A percentile compares a stretch with the other conserved stretches of the same genome.
These are phyloP conservation scores for Pisolithus marmoratus DNA, from an alignment of 768 basidiomycete species.

Conservation along the genomic window DNA sequence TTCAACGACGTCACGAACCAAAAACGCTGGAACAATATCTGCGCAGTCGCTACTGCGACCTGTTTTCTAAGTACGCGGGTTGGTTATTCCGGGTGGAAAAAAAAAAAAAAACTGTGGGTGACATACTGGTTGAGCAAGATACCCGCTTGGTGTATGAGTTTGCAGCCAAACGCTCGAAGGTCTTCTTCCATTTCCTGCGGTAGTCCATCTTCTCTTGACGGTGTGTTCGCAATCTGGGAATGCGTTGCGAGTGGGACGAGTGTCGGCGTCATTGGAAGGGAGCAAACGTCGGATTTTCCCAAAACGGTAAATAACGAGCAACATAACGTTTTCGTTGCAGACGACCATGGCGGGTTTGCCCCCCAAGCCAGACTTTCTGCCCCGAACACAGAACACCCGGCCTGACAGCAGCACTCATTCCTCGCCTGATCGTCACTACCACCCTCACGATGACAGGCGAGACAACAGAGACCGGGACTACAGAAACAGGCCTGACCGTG, in stretches of 20 bases:
- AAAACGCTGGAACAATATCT: conserved; percentile 94
- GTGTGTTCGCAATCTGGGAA: conserved; percentile 70
- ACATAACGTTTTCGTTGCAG: background rate
- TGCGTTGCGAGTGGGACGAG: conserved; percentile 82
- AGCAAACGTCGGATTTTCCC: background rate
- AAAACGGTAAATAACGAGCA: conserved; percentile 2
- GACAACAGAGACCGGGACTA: conserved; percentile 1
- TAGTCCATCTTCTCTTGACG: conserved; percentile 79
- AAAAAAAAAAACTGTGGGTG: conserved; percentile 1
- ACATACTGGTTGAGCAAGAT: conserved; percentile 84
- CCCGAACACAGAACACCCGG: conserved; percentile 14
- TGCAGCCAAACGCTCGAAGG: conserved; percentile 85
- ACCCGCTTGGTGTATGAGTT: conserved; percentile 93
- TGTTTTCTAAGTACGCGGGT: conserved; percentile 60
- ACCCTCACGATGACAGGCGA: conserved; percentile 18
- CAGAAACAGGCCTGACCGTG: conserved; percentile 4
- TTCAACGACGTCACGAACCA: conserved; percentile 95
- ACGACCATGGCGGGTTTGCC: conserved; percentile 23
- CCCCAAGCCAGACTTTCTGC: conserved; percentile 24
- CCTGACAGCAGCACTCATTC: conserved; percentile 14
- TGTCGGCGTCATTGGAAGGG: conserved; percentile 37
- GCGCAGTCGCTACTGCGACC: conserved; percentile 94
- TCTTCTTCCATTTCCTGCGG: conserved; percentile 81
- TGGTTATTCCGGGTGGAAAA: background rate
- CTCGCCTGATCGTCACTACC: conserved; percentile 21